Base-by-base conservation (phyloP, 768 basidiomycete species). In the Trametes cinnabarina region DNA sequence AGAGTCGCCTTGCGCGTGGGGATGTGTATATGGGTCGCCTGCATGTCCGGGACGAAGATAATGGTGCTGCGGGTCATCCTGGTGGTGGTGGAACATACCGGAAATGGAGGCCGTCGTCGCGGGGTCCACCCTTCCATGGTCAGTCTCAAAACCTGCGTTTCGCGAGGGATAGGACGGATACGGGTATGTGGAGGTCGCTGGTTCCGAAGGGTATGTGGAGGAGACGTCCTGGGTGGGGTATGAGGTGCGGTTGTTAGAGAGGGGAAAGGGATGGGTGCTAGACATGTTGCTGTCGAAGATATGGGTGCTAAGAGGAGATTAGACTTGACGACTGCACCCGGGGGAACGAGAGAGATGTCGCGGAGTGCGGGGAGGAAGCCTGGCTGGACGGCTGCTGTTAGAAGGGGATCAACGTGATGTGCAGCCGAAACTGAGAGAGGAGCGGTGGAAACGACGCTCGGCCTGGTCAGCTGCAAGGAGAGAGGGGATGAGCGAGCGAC, bases 51-150 rank as follows among this genome's bases (percentile, higher is more conserved):
- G 28, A 20, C 59, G 59, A 40, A 53, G 20, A 30, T 61, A 57
- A 11, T 56, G 60, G 37, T 61, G 55, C 39, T 51, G 55, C 55
- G 49, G 50, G 43, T 52, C 55, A 46, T 61, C 55, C 46, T 61
- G 50, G 7, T 51, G 50, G 39, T 61, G 60, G 51, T 61, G 60
- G 54, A 61, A 61, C 55, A 57, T 61, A 47, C 60, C 60, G 14
- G 60, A 61, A 23, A 61, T 56, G 22, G 60, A 61, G 11, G 55
- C 51, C 39, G 55, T 35, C 32, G 54, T 25, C 51, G 54, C 35
- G 25, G 49, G 50, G 23, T 61, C 55, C 7, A 34, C 28, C 41
- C 60, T 56, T 23, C 50, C 60, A 40, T 61, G 60, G 55, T n/a
- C 32, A 20, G 50, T 30, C 50, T 61, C 60, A 49, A 48, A 61